These are phyloP conservation scores for Rauvolfia tetraphylla DNA, from an alignment of 257 asterid genomes.

Conservation along the genomic window DNA sequence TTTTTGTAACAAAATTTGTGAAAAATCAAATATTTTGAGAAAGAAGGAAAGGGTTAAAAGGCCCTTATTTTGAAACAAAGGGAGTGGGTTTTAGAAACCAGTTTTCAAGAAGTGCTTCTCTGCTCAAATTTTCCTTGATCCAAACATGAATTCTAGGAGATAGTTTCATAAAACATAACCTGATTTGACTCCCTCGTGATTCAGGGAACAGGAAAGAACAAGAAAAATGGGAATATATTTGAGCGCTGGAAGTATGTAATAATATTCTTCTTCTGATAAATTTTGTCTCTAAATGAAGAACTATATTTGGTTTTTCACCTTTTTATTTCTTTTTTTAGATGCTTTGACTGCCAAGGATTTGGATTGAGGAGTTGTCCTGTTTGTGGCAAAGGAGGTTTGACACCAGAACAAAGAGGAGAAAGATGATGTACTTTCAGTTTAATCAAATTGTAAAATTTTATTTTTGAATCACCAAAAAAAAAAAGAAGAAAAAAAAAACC, in stretches of 20 bases:
- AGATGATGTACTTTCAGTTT: slow-evolving; percentile 32
- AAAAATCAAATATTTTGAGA: too few relatives aligned
- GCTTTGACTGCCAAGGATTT: slow-evolving; percentile 90
- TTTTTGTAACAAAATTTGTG: too few relatives aligned
- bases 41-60: too few relatives aligned
- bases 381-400: slow-evolving; percentile 81
- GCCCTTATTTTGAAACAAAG: too few relatives aligned
- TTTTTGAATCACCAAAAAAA: too few relatives aligned
- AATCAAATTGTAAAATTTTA: too few relatives aligned
- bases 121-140: too few relatives aligned
- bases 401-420: slow-evolving; percentile 91
- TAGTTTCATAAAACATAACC: too few relatives aligned
- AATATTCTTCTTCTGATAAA: neutral
- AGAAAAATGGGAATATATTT: slow-evolving; percentile 85
- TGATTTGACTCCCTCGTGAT: neutral
- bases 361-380: slow-evolving; percentile 77
- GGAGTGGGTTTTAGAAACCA: too few relatives aligned
- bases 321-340: slow-evolving; percentile 37
- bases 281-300: neutral
- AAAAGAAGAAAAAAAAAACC: too few relatives aligned
- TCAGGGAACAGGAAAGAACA: slow-evolving; percentile 88
- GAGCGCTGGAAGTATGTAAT: slow-evolving; percentile 79
- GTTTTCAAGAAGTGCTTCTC: too few relatives aligned
- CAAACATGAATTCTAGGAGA: too few relatives aligned
- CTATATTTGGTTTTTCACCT: neutral